Evolutionary conservation across 495 filamentous ascomycete genomes (phyloP), one percentile per base, ranked within the genome.

Genomic region (Trichoderma orchidacearum): DNA sequence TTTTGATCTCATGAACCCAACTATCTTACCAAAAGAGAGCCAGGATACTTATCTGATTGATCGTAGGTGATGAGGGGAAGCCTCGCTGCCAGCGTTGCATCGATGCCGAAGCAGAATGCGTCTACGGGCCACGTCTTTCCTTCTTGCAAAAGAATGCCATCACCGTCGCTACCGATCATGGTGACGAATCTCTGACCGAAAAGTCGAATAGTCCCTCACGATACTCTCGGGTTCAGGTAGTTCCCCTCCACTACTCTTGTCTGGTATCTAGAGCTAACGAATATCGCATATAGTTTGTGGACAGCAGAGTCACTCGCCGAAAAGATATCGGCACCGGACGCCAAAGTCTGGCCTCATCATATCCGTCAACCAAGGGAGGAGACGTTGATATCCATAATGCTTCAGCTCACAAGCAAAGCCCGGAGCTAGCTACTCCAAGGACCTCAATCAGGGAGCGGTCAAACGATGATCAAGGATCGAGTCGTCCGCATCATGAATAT

Each of bases 61-160:
- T 2, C 17, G 15, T 45, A 56, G 30, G 56, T 29, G 28, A 58
- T 11, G 56, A 58, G 25, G 34, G 13, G 6, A 58, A 58, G 13
- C 56, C 56, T 13, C 28, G 41, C 15, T 58, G 56, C n/a, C 56
- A 58, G 25, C 31, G 56, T 12, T 58, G 56, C 34, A 7, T 58
- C 12, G 45, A 45, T 12, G 30, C 35, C 27, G 45, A 50, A 12
- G 29, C 45, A 29, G 50, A 58, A 17, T 58, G 56, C 35, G 12
- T 34, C 15, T 58, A 58, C 28, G 45, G 45, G 4, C 34, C 45
- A 11, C 29, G 50, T 4, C 50, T 58, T 15, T 51, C 50, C 2
- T 58, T 58, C 29, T 18, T 58, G 17, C 11, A 53, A 29, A 58
- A 58, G 32, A 58, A 58, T 7, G 25, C 41, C 2, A 32, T 58